Evolutionary conservation across 163 green algal species (phyloP).

Genomic region (Scenedesmus sp.): DNA sequence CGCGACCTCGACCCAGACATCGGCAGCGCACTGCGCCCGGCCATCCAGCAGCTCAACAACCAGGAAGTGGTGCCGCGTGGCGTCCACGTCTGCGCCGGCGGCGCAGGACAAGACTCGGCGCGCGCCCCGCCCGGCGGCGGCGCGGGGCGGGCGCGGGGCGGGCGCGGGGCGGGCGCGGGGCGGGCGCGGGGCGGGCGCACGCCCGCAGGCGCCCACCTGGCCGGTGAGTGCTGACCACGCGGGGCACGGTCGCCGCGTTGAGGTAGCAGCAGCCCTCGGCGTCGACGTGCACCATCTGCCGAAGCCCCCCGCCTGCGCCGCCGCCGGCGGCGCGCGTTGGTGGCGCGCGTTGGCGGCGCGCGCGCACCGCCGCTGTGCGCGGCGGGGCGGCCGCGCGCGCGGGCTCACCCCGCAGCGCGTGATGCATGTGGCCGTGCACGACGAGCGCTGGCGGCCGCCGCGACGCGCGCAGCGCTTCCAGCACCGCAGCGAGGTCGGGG

Average conservation of each 20-base stretch:
- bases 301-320: constrained; percentile 29
- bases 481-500: constrained; percentile 59
- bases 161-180: too few relatives aligned
- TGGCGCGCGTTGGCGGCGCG: too few relatives aligned
- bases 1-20: constrained; percentile 28
- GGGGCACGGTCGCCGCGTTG: constrained; percentile 75
- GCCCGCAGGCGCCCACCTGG: too few relatives aligned
- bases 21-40: constrained; percentile 5
- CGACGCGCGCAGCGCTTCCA: constrained; percentile 40
- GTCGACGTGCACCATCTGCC: constrained; percentile 69
- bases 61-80: constrained; percentile 68
- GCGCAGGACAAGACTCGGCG: too few relatives aligned
- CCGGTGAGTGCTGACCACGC: too few relatives aligned
- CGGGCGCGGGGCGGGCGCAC: too few relatives aligned
- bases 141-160: too few relatives aligned
- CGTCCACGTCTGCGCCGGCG: too few relatives aligned
- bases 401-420: constrained; percentile 52
- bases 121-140: too few relatives aligned
- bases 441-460: constrained; percentile 59
- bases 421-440: constrained; percentile 86
- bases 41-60: constrained; percentile 59
- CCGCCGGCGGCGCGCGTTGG: too few relatives aligned
- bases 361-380: background rate
- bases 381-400: too few relatives aligned
- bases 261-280: constrained; percentile 56